Evolutionary conservation across 2,329 filamentous ascomycete species (phyloP), one percentile per base, ranked within the genome.

Genomic region (Pseudogymnoascus sp.): DNA sequence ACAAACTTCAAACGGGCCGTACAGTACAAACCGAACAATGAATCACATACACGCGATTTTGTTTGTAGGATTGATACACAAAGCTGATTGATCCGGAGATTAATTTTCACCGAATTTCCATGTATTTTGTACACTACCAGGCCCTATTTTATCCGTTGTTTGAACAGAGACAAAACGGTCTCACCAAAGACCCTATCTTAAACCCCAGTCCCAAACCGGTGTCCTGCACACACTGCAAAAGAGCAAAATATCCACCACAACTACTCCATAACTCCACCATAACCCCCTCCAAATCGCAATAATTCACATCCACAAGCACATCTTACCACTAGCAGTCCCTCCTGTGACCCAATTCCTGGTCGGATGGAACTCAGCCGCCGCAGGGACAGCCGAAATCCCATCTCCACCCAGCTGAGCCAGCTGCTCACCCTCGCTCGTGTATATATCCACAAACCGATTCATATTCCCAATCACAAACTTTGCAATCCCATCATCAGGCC

Each of bases 381-480:
- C 91, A 2, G 94, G 94, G 3, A 99, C 94, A 5, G 94, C 94
- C 0, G 92, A 96, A 68, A 99, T 96, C 0, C 89, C 90, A 0
- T 96, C 91, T 0, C 92, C 91, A 1, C 88, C 91, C 0, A 96
- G 75, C 74, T 97, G 93, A 0, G 90, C 93, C 3, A 99, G 77
- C 73, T 97, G 93, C 69, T 91, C 87, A 0, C 94, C 94, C 58
- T 89, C 84, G 0, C 86, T 82, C 0, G 88, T 89, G 73, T 89
- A 99, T 0, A 99, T 83, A 71, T 99, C 94, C 1, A 97, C 91
- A 69, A 97, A 97, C 1, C 94, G 85, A 72, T 96, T 96, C 94
- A 97, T 97, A 68, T 97, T 99, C 1, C 91, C 94, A 63, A 99
- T 93, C 25, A 86, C 90, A 69, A 99, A 92, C 65, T 93, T 91